These are phyloP conservation scores for Allomyces arbusculus DNA, from an alignment of 192 early-diverging fungal species.

Conservation along the genomic window DNA sequence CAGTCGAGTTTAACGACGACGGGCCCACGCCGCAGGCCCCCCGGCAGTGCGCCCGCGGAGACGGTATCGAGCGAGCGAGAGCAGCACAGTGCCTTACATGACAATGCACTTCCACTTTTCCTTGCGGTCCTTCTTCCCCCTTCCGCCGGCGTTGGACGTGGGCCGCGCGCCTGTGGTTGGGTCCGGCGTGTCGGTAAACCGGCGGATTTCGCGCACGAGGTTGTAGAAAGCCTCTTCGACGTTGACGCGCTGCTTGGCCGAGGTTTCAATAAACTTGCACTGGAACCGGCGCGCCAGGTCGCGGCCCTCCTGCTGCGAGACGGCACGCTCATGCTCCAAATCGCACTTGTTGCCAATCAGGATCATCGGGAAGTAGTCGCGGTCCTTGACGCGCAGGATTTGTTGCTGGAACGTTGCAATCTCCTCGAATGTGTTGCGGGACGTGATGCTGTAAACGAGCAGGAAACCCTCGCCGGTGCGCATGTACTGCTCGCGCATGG, in stretches of 20 bases:
- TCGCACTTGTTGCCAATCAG: conserved; percentile 91
- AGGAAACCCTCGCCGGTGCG: conserved; percentile 88
- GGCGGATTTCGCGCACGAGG: conserved; percentile 67
- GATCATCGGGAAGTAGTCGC: conserved; percentile 72
- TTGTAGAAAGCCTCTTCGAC: conserved; percentile 81
- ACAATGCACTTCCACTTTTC: too few species aligned
- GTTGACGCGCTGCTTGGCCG: conserved; percentile 68
- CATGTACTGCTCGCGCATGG: conserved; percentile 93
- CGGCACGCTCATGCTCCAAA: conserved; percentile 59
- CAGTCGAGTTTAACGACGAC: too few species aligned
- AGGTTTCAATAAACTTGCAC: conserved; percentile 70
- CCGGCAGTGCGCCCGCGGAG: too few species aligned
- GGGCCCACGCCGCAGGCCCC: too few species aligned
- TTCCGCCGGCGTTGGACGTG: too few species aligned
- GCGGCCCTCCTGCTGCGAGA: conserved; percentile 55
- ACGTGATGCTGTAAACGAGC: conserved; percentile 80
- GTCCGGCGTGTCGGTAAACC: conserved; percentile 24
- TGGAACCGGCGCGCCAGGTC: conserved; percentile 57
- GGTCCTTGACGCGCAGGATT: conserved; percentile 88
- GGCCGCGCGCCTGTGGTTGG: too few species aligned
- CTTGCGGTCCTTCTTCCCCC: too few species aligned
- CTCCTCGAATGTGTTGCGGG: conserved; percentile 76
- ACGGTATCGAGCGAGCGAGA: too few species aligned
- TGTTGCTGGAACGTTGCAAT: conserved; percentile 80
- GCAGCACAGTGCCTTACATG: too few species aligned